Conservation (phyloP, 768 basidiomycete genomes). For the Mycena capillaripes region DNA sequence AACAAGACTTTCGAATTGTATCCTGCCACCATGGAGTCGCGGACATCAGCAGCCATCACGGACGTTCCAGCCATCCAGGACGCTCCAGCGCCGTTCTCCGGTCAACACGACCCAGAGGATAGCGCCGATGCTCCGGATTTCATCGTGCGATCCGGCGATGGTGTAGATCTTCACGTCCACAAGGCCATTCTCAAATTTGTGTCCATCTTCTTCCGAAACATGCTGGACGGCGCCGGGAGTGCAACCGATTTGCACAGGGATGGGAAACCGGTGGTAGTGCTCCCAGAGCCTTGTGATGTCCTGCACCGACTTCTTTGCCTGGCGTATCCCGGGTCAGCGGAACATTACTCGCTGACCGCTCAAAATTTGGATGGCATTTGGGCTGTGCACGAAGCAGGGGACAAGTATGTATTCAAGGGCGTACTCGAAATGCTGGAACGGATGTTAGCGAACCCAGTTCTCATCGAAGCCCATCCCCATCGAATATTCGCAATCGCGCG, state of each 20-base stretch:
- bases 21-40: too few species aligned
- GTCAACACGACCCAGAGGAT: too few species aligned
- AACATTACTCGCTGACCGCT: not conserved
- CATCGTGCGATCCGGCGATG: constrained; percentile 9
- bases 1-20: too few species aligned
- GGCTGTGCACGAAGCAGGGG: not conserved
- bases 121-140: not conserved
- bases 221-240: not conserved
- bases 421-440: not conserved
- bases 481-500: not conserved
- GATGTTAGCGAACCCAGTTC: not conserved
- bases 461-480: not conserved
- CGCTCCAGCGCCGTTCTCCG: not conserved
- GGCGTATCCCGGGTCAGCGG: not conserved
- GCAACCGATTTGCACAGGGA: not conserved
- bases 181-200: not conserved
- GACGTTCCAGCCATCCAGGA: not conserved
- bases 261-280: not conserved
- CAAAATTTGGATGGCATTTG: not conserved
- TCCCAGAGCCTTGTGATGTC: not conserved
- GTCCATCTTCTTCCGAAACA: not conserved
- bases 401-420: constrained; percentile 7
- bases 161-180: constrained; percentile 11
- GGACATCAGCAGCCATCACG: too few species aligned
- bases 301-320: constrained; percentile 13